phyloP scores from a whole-genome alignment of 106 monocot genomes.

The Allium sativum region DNA sequence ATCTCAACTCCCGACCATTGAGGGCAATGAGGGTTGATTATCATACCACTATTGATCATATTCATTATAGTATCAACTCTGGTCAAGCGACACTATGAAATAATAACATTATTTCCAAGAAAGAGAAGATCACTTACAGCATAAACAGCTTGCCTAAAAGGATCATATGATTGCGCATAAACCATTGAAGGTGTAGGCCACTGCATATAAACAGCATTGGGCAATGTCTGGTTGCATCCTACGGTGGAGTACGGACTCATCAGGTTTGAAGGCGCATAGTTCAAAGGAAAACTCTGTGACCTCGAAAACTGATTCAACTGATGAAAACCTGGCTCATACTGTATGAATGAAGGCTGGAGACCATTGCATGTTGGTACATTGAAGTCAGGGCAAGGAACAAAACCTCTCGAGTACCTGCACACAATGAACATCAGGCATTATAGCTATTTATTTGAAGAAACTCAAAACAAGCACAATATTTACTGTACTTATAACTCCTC shows the following conservation, averaged over 20 bases:
- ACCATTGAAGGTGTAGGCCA: slow-evolving; percentile 71
- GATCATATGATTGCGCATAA: slow-evolving; percentile 70
- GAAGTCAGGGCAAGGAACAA: slow-evolving; percentile 8
- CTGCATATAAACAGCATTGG: slow-evolving; percentile 28
- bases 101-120: not conserved
- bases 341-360: slow-evolving; percentile 36
- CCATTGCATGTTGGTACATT: slow-evolving; percentile 22
- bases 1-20: not conserved
- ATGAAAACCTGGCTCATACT: slow-evolving; percentile 35
- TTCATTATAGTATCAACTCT: not conserved
- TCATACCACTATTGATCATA: not conserved
- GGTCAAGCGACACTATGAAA: not conserved
- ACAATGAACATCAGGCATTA: too few relatives aligned
- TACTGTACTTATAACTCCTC: too few relatives aligned
- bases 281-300: slow-evolving; percentile 4
- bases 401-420: slow-evolving; percentile 4
- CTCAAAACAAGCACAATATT: too few relatives aligned
- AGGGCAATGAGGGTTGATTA: not conserved
- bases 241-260: slow-evolving; percentile 8
- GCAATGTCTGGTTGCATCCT: slow-evolving; percentile 34
- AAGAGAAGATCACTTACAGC: slow-evolving; percentile 29
- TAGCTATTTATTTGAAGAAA: too few relatives aligned
- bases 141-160: slow-evolving; percentile 45
- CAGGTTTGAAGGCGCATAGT: slow-evolving; percentile 12
- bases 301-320: slow-evolving; percentile 9